Base-by-base conservation (phyloP, 495 filamentous ascomycete genomes). In the Neurospora discreta region DNA sequence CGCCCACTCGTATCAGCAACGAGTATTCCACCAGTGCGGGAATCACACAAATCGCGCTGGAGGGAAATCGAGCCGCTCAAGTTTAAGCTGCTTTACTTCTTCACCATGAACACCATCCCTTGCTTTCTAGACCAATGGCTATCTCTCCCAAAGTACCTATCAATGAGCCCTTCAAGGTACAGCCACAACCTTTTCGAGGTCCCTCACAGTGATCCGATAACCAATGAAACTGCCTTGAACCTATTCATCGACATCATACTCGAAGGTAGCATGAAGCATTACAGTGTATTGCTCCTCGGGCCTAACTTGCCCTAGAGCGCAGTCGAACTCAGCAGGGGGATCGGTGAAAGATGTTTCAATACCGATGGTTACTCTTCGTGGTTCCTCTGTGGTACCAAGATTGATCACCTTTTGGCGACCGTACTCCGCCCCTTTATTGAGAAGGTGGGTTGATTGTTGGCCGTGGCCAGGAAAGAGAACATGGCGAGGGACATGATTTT, bases 311-410 rank as follows among this genome's bases (percentile, higher is more conserved):
- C 20, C 10, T 5, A 26, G 4, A 26, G 2, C 10, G 4, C 10
- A 11, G 13, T 26, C 5, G 10, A 13, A 52, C 10, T 26, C 20
- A 15, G 5, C 10, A 52, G 4, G 20, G 0, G 44, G 20, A 0
- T 23, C 0, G 5, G 44, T 13, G 0, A 0, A 0, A 0, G 9
- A 3, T 1, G 44, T 2, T 11, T 52, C 44, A 52, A 52, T 15
- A 1, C 4, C 2, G 44, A 26, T 26, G 10, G 5, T 52, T 0
- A 52, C 1, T 26, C 1, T 52, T 26, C 2, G 10, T 26, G 10
- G 2, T 2, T 52, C 26, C 1, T 26, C 0, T 5, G 0, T 0
- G 13, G 44, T 0, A 9, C 9, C 9, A 23, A 13, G 10, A 10
- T 10, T 13, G 10, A 26, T 0, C 20, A 52, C 44, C 10, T 13